These are phyloP conservation scores for Ophiostoma montium DNA, from an alignment of 2,329 filamentous ascomycete genomes.

Conservation along the genomic window DNA sequence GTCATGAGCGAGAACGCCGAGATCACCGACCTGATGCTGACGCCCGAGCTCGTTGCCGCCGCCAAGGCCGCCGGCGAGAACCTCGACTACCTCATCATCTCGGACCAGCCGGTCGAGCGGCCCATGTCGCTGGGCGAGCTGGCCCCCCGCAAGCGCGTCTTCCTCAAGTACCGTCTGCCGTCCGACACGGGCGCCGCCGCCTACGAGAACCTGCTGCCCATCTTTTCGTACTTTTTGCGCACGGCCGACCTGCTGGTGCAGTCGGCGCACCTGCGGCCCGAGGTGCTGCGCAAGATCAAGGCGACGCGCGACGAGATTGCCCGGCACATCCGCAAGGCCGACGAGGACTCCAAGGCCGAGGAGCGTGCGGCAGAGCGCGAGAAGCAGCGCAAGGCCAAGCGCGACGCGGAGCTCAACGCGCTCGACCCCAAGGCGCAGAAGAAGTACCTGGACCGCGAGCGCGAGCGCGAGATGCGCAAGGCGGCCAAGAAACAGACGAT, in stretches of 20 bases:
- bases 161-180: conserved; percentile 60
- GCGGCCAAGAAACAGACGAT: conserved; percentile 39
- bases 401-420: conserved; percentile 64
- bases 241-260: conserved; percentile 70
- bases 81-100: conserved; percentile 77
- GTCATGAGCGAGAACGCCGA: conserved; percentile 97
- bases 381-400: conserved; percentile 73
- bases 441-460: conserved; percentile 71
- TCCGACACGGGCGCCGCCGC: conserved; percentile 32
- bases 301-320: conserved; percentile 67
- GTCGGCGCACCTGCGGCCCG: conserved; percentile 71
- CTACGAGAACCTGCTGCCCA: conserved; percentile 51
- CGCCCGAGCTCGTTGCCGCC: conserved; percentile 71
- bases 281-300: conserved; percentile 76
- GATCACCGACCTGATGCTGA: conserved; percentile 76
- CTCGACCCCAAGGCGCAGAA: conserved; percentile 74
- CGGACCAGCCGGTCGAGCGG: conserved; percentile 79
- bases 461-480: conserved; percentile 54
- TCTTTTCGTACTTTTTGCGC: conserved; percentile 72
- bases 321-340: conserved; percentile 62
- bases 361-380: conserved; percentile 60
- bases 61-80: conserved; percentile 63
- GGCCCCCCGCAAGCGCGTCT: conserved; percentile 70
- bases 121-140: conserved; percentile 81
- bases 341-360: conserved; percentile 70